phyloP scores from a whole-genome alignment of 352 stramenopile genomes.

The Bremia lactucae region DNA sequence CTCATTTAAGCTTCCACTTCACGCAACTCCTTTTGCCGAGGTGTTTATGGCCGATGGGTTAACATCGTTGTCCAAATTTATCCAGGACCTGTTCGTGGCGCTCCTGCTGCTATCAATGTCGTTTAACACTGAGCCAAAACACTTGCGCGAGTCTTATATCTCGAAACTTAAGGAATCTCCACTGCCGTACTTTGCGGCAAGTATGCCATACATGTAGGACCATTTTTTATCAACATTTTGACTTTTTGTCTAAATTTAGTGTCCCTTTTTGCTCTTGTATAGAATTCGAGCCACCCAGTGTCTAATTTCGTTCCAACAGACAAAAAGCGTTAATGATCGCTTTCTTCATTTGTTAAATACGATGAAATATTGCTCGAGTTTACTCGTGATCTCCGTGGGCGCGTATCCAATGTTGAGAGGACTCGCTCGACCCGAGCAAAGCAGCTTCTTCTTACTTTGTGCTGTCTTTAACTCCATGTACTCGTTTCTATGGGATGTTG shows the following conservation, averaged over 20 bases:
- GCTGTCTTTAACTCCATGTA: constrained; percentile 91
- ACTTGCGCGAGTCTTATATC: constrained; percentile 40
- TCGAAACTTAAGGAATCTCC: constrained; percentile 66
- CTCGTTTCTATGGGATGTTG: constrained; percentile 95
- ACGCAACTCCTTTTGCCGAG: constrained; percentile 61
- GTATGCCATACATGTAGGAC: constrained; percentile 59
- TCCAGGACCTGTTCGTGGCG: constrained; percentile 56
- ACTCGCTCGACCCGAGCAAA: constrained; percentile 32
- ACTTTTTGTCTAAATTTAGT: too few relatives aligned
- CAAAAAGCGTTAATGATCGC: constrained; percentile 49
- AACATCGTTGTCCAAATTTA: constrained; percentile 79
- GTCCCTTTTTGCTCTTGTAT: too few relatives aligned
- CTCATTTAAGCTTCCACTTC: constrained; percentile 34
- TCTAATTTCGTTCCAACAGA: constrained; percentile 73
- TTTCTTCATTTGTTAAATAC: constrained; percentile 80
- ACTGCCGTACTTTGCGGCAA: constrained; percentile 61
- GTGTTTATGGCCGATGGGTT: constrained; percentile 74
- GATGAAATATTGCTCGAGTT: constrained; percentile 77
- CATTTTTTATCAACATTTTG: not conserved
- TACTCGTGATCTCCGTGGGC: constrained; percentile 69
- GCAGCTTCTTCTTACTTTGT: constrained; percentile 63
- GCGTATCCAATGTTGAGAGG: constrained; percentile 67
- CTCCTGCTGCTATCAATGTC: constrained; percentile 52
- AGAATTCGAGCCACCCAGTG: constrained; percentile 75
- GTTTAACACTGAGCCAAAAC: constrained; percentile 32